phyloP scores from a whole-genome alignment of 2,329 filamentous ascomycete species.

The Fusarium sp. region DNA sequence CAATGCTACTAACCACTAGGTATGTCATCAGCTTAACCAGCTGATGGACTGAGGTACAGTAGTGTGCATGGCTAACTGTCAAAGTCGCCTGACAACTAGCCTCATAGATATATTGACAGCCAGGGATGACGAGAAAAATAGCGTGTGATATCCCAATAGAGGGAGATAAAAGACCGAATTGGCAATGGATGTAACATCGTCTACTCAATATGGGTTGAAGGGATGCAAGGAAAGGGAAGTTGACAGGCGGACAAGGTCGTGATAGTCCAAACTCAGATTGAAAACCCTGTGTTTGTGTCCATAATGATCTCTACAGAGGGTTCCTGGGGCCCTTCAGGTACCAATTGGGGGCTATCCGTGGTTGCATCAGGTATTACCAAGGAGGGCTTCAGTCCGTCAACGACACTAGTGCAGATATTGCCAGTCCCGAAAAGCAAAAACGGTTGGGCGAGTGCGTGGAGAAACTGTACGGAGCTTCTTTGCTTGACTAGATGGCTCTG shows the following conservation, averaged over 20 bases:
- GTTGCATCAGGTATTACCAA: slow-evolving; percentile 4
- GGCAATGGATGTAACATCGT: slow-evolving; percentile 11
- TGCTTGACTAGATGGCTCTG: slow-evolving; percentile 46
- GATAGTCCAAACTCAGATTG: slow-evolving; percentile 4
- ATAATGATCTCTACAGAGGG: slow-evolving; percentile 2
- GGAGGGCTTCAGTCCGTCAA: slow-evolving; percentile 27
- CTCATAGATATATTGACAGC: slow-evolving; percentile 9
- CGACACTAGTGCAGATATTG: slow-evolving; percentile 27
- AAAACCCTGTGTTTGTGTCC: slow-evolving; percentile 16
- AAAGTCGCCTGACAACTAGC: slow-evolving; percentile 10
- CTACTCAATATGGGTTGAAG: slow-evolving; percentile 12
- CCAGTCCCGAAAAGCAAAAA: slow-evolving; percentile 37
- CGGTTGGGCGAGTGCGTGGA: slow-evolving; percentile 19
- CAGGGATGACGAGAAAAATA: slow-evolving; percentile 21
- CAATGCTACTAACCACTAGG: too few species aligned
- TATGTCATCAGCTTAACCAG: slow-evolving; percentile 6
- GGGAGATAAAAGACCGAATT: slow-evolving; percentile 30
- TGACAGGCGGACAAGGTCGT: slow-evolving; percentile 1
- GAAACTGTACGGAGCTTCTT: slow-evolving; percentile 26
- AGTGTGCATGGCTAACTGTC: slow-evolving; percentile 23
- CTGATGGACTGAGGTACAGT: slow-evolving; percentile 36
- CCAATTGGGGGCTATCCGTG: slow-evolving; percentile 2
- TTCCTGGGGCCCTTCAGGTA: not conserved
- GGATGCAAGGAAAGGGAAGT: slow-evolving; percentile 10
- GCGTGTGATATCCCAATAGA: slow-evolving; percentile 1